Evolutionary conservation across 2,329 filamentous ascomycete genomes (phyloP), one percentile per base, ranked within the genome.

Genomic region (Fusarium paranaense): DNA sequence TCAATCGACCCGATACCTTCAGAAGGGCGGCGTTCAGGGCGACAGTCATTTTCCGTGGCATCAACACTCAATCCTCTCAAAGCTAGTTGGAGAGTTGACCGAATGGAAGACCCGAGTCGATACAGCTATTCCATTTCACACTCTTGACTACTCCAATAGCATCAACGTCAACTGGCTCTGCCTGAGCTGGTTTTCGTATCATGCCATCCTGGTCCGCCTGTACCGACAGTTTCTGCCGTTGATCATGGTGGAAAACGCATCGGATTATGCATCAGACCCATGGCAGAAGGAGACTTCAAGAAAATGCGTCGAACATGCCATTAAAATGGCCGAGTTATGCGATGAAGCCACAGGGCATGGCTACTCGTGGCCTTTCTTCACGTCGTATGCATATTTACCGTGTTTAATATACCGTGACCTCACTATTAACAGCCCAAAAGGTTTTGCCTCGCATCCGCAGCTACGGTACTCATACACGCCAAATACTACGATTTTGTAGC

Each of bases 21-120:
- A 72, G 47, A 70, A n/a, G 13, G 69, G 63, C 5, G 69, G 69
- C 1, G 67, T 72, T 14, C 69, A 72, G n/a, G 67, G 69, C 2
- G 69, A 72, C 32, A 72, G 66, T 22, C 69, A 72, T 35, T 72
- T 72, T 22, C 69, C 69, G 4, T 72, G 69, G 69, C 69, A 72
- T 27, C 66, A 57, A 25, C 56, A 60, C 47, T 72, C 69, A 7
- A 70, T 61, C 25, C 63, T 72, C 13, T 66, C 69, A 14, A 20
- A 40, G 7, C 37, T 72, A 4, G 56, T 67, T 18, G 18, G 47
- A 11, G 60, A 70, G 9, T 20, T 72, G 14, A 38, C 22, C 2
- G 54, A 61, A 14, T 70, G 67, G 69, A 61, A 52, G 13, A 30
- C 33, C 13, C 35, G 18, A 14, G 60, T 32, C 2, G 47, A 67